Evolutionary conservation across 129 eudicot species (phyloP).

Genomic region (Saposhnikovia divaricata): DNA sequence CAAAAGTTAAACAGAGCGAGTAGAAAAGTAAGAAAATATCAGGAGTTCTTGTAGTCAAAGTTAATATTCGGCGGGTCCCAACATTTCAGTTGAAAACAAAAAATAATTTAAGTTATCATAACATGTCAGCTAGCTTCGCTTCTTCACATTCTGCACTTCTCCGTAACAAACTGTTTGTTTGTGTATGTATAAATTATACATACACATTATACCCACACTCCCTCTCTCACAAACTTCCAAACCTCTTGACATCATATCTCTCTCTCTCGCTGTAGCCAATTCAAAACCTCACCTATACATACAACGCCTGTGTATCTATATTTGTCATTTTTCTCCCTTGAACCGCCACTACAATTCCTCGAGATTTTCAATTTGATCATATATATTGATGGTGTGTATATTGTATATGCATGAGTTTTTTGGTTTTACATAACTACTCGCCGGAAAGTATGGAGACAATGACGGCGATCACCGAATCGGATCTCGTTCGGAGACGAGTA

Average conservation of each 20-base stretch:
- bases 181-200: not conserved
- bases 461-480: slow-evolving; percentile 19
- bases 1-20: no score
- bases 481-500: slow-evolving; percentile 23
- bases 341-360: not conserved
- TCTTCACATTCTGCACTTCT: slow-evolving; percentile 3
- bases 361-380: not conserved
- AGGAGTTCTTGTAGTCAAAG: not conserved
- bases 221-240: not conserved
- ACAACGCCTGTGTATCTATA: not conserved
- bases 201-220: not conserved
- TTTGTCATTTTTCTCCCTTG: not conserved
- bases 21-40: not conserved
- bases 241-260: not conserved
- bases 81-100: not conserved
- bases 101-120: not conserved
- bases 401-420: not conserved
- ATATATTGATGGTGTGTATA: not conserved
- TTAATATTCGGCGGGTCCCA: not conserved
- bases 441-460: slow-evolving; percentile 19
- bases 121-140: not conserved
- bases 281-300: not conserved
- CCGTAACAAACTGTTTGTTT: not conserved
- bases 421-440: slow-evolving; percentile 8
- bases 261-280: not conserved